Evolutionary conservation across 345 rosid species (phyloP).

Genomic region (Populus euphratica): DNA sequence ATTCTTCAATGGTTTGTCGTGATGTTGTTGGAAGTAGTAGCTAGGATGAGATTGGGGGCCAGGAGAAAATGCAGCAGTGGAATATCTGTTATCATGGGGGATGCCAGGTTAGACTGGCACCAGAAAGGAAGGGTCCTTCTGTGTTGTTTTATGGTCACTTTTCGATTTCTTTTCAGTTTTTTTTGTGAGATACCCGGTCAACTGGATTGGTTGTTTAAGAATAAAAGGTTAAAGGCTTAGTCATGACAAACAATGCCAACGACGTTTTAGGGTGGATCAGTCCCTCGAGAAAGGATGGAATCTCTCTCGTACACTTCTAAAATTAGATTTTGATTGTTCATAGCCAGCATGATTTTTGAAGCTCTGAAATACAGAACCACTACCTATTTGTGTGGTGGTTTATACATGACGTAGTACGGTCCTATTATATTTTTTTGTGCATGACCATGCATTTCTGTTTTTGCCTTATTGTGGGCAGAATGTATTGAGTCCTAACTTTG

Average conservation of each 20-base stretch:
- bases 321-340: not conserved
- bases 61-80: not conserved
- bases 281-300: constrained; percentile 15
- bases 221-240: constrained; percentile 7
- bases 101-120: constrained; percentile 18
- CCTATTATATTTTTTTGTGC: no score
- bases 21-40: constrained; percentile 11
- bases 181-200: not conserved
- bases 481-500: no score
- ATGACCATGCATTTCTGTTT: no score
- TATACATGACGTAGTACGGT: not conserved
- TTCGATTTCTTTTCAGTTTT: not conserved
- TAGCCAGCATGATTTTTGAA: not conserved
- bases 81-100: not conserved
- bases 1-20: constrained; percentile 14
- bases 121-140: constrained; percentile 3
- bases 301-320: not conserved
- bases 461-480: no score
- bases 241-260: constrained; percentile 40
- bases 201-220: constrained; percentile 33
- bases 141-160: not conserved
- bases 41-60: constrained; percentile 8
- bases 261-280: constrained; percentile 22
- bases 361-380: not conserved
- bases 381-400: not conserved